Conservation (phyloP, 2,329 filamentous ascomycete genomes). For the Aspergillus fumigatiaffinis region DNA sequence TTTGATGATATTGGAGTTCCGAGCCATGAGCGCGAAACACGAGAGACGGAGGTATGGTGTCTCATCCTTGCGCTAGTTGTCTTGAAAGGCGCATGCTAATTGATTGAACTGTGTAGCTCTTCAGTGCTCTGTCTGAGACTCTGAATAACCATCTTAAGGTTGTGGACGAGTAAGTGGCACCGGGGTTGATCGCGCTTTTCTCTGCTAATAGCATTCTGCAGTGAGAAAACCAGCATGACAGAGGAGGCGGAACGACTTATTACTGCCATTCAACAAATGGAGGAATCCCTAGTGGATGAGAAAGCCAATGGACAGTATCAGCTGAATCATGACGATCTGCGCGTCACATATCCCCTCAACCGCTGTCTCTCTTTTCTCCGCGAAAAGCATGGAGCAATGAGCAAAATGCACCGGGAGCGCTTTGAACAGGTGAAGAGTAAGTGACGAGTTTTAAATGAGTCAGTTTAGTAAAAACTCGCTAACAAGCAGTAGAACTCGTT, state of each 20-base stretch:
- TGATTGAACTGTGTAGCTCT: constrained; percentile 59
- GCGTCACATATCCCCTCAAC: constrained; percentile 77
- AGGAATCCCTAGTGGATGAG: constrained; percentile 76
- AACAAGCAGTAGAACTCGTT: constrained; percentile 67
- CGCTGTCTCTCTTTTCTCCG: constrained; percentile 75
- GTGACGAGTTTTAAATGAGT: constrained; percentile 26
- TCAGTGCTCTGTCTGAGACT: constrained; percentile 84
- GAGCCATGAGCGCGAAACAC: constrained; percentile 80
- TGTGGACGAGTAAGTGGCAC: constrained; percentile 60
- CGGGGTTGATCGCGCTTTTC: not conserved
- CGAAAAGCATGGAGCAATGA: constrained; percentile 78
- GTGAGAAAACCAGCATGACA: constrained; percentile 85
- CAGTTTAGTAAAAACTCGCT: constrained; percentile 10
- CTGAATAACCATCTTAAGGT: constrained; percentile 83
- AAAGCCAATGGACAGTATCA: constrained; percentile 62
- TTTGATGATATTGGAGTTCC: constrained; percentile 99
- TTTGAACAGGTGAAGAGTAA: constrained; percentile 93
- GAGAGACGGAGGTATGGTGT: constrained; percentile 76
- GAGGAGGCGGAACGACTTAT: constrained; percentile 85
- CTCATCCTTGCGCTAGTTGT: not conserved
- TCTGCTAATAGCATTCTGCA: constrained; percentile 23
- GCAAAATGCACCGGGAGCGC: constrained; percentile 80
- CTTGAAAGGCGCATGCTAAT: constrained; percentile 10
- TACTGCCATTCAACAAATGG: constrained; percentile 87
- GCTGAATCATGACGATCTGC: constrained; percentile 62